Evolutionary conservation across 129 eudicot genomes (phyloP).

Genomic region (Deinandra increscens): DNA sequence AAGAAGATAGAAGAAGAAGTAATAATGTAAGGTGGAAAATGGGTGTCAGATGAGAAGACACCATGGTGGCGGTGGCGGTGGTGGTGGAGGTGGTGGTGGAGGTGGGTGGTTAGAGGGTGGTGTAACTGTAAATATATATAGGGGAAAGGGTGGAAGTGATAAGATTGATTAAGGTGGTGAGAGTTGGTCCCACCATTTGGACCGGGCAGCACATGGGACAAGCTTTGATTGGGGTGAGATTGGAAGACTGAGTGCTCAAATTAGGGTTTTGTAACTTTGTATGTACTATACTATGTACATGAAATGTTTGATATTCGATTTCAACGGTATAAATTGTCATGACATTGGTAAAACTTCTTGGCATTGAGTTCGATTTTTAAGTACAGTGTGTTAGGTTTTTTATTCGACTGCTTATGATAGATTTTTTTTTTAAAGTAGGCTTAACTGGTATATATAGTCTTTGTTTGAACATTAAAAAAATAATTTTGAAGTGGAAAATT

Average conservation of each 20-base stretch:
- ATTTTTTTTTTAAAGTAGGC: no score
- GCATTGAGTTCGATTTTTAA: no score
- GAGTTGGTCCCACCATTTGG: constrained; percentile 24
- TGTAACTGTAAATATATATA: constrained; percentile 27
- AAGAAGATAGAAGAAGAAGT: not conserved
- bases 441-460: no score
- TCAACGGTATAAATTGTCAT: no score
- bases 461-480: no score
- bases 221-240: constrained; percentile 30
- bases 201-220: constrained; percentile 13
- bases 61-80: constrained; percentile 23
- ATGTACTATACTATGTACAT: no score
- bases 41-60: constrained; percentile 20
- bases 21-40: constrained; percentile 18
- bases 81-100: constrained; percentile 7
- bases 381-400: no score
- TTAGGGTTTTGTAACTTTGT: constrained; percentile 26
- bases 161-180: constrained; percentile 19
- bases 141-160: constrained; percentile 32
- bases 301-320: no score
- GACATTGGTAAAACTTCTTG: no score
- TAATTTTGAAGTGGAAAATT: no score
- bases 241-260: constrained; percentile 26
- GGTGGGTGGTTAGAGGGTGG: constrained; percentile 3
- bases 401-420: no score